Conservation (phyloP, 164 flowering plant species). For the Berberis vulgaris region DNA sequence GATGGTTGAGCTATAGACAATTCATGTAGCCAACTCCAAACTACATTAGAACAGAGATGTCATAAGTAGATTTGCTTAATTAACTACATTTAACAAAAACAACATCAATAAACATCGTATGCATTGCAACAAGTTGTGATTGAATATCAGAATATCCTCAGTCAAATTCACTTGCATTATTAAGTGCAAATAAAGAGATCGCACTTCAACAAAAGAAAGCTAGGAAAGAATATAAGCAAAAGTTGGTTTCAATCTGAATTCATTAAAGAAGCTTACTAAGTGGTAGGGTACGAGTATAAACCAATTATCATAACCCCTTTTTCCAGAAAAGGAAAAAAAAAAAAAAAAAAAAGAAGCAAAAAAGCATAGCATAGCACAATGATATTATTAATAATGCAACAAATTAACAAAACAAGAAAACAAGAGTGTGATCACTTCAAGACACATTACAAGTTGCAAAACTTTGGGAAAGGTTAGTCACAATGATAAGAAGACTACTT, state of each 20-base stretch:
- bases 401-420: not conserved
- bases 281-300: not conserved
- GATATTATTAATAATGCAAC: conserved; percentile 6
- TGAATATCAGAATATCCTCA: not conserved
- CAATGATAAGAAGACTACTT: not conserved
- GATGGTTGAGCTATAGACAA: too few species aligned
- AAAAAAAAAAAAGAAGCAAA: conserved; percentile 7
- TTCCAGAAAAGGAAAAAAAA: not conserved
- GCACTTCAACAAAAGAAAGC: not conserved
- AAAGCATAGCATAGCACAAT: not conserved
- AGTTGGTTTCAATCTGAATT: not conserved
- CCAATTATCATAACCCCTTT: not conserved
- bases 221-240: not conserved
- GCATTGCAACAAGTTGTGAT: not conserved
- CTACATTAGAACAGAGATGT: too few species aligned
- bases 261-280: not conserved
- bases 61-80: too few species aligned
- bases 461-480: not conserved
- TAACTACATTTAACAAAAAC: too few species aligned
- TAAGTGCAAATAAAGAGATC: not conserved
- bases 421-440: not conserved
- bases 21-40: too few species aligned
- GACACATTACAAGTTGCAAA: not conserved
- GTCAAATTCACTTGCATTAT: not conserved
- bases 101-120: not conserved